A percentile compares a stretch with the other conserved stretches of the same genome.
phyloP scores from a whole-genome alignment of 1,139 yeast genomes.

The Barnettozyma hawaiiensis region DNA sequence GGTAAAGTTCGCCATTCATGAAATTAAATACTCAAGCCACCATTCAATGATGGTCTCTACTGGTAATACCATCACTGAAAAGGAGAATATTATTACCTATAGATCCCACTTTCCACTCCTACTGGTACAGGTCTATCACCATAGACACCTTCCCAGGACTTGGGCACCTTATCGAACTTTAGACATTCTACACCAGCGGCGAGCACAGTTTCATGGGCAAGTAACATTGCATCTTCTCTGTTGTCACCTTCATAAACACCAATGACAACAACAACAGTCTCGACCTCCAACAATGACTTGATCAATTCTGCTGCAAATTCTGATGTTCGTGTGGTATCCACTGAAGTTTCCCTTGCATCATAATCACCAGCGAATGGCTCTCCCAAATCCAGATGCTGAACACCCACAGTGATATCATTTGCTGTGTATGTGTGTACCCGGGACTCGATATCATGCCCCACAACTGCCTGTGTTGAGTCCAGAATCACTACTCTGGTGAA shows the following conservation, averaged over 20 bases:
- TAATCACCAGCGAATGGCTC: neutral
- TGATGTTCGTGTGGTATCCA: neutral
- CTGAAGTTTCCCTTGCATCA: neutral
- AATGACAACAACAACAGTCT: slow-evolving; percentile 25
- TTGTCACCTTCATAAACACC: slow-evolving; percentile 91
- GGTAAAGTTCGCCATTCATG: no score
- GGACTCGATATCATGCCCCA: neutral
- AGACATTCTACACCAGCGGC: slow-evolving; percentile 20
- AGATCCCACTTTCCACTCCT: slow-evolving; percentile 65
- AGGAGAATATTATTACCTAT: no score
- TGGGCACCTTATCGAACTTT: slow-evolving; percentile 38
- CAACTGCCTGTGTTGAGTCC: slow-evolving; percentile 54
- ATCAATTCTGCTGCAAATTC: slow-evolving; percentile 5
- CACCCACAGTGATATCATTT: slow-evolving; percentile 5
- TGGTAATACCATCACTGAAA: no score
- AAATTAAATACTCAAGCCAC: no score
- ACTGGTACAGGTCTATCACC: slow-evolving; percentile 64
- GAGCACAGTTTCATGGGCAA: slow-evolving; percentile 41
- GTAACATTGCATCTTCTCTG: slow-evolving; percentile 57
- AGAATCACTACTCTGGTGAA: slow-evolving; percentile 50
- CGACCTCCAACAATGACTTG: neutral
- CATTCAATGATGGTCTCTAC: no score
- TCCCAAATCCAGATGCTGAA: neutral
- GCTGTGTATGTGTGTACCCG: neutral
- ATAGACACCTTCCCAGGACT: slow-evolving; percentile 81